Evolutionary conservation across 352 stramenopile species (phyloP).

Genomic region (Blastocystis sp.): DNA sequence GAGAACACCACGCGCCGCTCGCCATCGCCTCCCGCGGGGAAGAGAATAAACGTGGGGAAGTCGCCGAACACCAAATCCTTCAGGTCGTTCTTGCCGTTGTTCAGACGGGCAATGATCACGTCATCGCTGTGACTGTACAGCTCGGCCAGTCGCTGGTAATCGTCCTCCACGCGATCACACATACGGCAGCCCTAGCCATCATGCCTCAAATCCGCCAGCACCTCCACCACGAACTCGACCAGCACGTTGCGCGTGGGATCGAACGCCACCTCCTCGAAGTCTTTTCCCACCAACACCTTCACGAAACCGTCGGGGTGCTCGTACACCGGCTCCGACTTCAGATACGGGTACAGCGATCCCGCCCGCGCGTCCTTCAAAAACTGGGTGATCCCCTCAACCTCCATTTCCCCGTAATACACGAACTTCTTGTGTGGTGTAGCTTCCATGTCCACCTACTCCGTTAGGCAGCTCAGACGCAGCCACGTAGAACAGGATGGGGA

Average conservation of each 20-base stretch:
- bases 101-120: constrained; percentile 52
- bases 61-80: constrained; percentile 9
- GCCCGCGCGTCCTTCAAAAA: not conserved
- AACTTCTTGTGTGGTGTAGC: constrained; percentile 1
- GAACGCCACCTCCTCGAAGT: constrained; percentile 54
- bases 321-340: constrained; percentile 48
- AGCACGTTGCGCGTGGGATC: constrained; percentile 47
- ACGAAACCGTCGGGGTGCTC: constrained; percentile 47
- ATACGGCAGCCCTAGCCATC: constrained; percentile 21
- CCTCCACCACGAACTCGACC: constrained; percentile 62
- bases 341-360: constrained; percentile 34
- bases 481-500: constrained; percentile 34
- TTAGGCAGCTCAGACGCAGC: no score
- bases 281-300: constrained; percentile 22
- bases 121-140: constrained; percentile 22
- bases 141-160: constrained; percentile 50
- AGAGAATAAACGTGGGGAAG: constrained; percentile 36
- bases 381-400: not conserved
- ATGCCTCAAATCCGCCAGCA: not conserved
- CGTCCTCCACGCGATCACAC: constrained; percentile 35
- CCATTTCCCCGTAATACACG: constrained; percentile 25
- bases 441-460: not conserved
- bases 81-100: constrained; percentile 44
- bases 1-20: constrained; percentile 9
- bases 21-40: constrained; percentile 27